phyloP scores from a whole-genome alignment of 108 stramenopile species.

The Cyclostephanos tholiformis region DNA sequence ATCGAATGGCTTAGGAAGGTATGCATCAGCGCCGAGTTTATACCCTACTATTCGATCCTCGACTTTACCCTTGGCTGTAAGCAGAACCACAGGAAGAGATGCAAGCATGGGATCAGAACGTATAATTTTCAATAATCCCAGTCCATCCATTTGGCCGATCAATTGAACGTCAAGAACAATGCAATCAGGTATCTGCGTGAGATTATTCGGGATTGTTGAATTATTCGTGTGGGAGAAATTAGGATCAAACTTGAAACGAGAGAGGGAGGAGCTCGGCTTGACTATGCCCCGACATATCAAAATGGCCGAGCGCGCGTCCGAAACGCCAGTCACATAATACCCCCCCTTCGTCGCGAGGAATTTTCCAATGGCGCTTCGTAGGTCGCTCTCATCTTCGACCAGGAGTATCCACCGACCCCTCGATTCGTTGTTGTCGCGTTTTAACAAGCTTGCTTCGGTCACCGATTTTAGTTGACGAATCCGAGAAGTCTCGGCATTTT shows the following conservation, averaged over 20 bases:
- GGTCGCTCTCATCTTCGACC: slow-evolving; percentile 79
- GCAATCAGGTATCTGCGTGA: slow-evolving; percentile 28
- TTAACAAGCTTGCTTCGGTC: neutral
- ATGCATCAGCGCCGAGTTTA: slow-evolving; percentile 84
- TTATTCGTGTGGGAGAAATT: slow-evolving; percentile 17
- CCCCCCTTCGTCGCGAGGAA: slow-evolving; percentile 63
- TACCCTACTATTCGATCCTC: slow-evolving; percentile 83
- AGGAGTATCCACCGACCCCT: slow-evolving; percentile 48
- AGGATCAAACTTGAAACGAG: slow-evolving; percentile 27
- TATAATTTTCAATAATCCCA: slow-evolving; percentile 64
- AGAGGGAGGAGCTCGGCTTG: slow-evolving; percentile 8
- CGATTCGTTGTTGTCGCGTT: slow-evolving; percentile 1
- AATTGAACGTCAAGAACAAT: slow-evolving; percentile 35
- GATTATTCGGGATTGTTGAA: neutral
- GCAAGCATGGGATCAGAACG: slow-evolving; percentile 53
- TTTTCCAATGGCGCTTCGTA: slow-evolving; percentile 70
- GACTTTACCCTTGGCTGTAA: slow-evolving; percentile 74
- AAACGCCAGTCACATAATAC: slow-evolving; percentile 75
- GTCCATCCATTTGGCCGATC: slow-evolving; percentile 59
- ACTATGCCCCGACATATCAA: slow-evolving; percentile 51
- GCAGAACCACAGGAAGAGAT: slow-evolving; percentile 71
- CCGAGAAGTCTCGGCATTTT: too few relatives aligned
- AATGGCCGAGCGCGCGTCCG: slow-evolving; percentile 61
- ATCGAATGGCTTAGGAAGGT: slow-evolving; percentile 87
- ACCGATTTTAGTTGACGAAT: neutral